Conservation (phyloP, 148 eudicot genomes). For the Vaccinium corymbosum region DNA sequence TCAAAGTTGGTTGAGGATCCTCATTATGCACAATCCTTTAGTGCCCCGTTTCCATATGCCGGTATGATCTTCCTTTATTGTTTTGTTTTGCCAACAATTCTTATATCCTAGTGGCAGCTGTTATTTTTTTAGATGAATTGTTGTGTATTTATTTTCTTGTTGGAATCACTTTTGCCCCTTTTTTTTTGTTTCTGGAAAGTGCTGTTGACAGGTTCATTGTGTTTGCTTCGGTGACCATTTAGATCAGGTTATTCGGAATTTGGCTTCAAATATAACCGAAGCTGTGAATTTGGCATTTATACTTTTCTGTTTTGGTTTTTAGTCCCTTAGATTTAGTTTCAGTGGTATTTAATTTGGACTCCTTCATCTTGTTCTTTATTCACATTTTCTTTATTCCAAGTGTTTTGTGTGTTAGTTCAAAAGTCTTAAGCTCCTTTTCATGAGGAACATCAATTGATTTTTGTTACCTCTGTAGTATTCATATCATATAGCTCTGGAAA, state of each 20-base stretch:
- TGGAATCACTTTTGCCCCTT: not conserved
- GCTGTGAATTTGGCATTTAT: not conserved
- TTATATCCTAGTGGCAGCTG: not conserved
- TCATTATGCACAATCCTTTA: slow-evolving; percentile 64
- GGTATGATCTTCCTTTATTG: slow-evolving; percentile 35
- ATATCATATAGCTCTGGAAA: not conserved
- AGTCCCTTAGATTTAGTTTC: not conserved
- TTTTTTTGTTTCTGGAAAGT: not conserved
- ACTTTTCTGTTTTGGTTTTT: not conserved
- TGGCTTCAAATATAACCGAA: not conserved
- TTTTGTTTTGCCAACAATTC: not conserved
- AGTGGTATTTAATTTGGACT: not conserved
- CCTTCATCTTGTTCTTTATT: not conserved
- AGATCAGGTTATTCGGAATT: not conserved
- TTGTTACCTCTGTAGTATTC: not conserved
- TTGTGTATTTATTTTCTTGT: not conserved
- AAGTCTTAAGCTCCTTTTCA: not conserved
- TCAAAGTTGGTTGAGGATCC: slow-evolving; percentile 70
- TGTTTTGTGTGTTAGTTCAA: not conserved
- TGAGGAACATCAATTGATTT: slow-evolving; percentile 6
- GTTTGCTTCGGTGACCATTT: not conserved
- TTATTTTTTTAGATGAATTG: not conserved
- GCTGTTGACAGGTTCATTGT: not conserved
- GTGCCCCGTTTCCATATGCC: slow-evolving; percentile 70
- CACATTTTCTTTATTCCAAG: not conserved